Evolutionary conservation across 352 stramenopile species (phyloP), one percentile per base, ranked within the genome.

Genomic region (Aphanomyces astaci): DNA sequence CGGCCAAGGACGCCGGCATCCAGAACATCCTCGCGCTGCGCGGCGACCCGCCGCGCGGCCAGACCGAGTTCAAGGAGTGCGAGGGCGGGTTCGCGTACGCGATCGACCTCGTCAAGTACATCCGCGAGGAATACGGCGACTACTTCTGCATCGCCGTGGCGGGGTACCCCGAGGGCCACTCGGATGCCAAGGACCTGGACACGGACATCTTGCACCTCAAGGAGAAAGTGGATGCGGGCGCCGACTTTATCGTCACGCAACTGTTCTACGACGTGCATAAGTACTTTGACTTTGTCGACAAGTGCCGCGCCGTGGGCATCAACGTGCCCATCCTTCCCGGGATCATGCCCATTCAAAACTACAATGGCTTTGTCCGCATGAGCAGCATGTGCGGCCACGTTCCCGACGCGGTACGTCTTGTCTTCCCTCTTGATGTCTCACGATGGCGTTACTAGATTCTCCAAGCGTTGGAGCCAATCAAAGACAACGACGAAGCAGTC

Each of bases 341-440:
- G 28, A 93, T 99, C 74, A 99, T 99, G 96, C 98, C 96, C 40
- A 98, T 99, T 75, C 97, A 99, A 73, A 97, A 91, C 64, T 98
- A 98, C 75, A 84, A 86, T 48, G 96, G 96, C 43, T 99, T 99
- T 75, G 86, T 96, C 72, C 97, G 97, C 71, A 99, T 99, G 97
- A 98, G 92, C 24, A 93, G 92, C 73, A 96, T 97, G 73, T 99
- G 98, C 79, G 88, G 81, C 70, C 98, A 98, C 78, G 98, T 96
- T 10, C 86, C 87, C 39, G 96, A 96, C 0, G 75, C 87, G 27
- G 76, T 78, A 30, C 53, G 5, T 65, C 7, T n/a, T 53, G 15
- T 31, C 56, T 31, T 36, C 45, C 7, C 22, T 30, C 25, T 55
- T 53, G 22, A 17, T 9, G 15, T 9, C 19, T 9, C 15, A 5